Evolutionary conservation across 805 yeast genomes (phyloP).

Genomic region (Saturnispora hagleri): DNA sequence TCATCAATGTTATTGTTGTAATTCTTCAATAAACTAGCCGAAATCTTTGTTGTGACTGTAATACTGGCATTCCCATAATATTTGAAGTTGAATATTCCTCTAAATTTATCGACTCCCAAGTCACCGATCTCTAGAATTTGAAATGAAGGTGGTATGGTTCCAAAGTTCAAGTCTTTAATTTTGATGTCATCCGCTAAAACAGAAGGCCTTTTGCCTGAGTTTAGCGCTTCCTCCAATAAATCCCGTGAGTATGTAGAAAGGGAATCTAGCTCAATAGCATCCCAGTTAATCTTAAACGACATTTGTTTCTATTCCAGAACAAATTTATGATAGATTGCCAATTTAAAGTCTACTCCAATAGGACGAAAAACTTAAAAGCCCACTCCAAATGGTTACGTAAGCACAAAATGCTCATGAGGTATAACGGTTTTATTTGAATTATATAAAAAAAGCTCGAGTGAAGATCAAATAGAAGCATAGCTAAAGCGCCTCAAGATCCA

Average conservation of each 20-base stretch:
- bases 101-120: conserved; percentile 60
- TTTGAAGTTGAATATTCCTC: conserved; percentile 73
- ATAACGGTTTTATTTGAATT: not conserved
- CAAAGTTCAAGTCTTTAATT: conserved; percentile 64
- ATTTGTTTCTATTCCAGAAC: conserved; percentile 24
- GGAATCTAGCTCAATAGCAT: conserved; percentile 56
- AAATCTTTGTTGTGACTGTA: conserved; percentile 68
- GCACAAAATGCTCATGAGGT: not conserved
- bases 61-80: conserved; percentile 70
- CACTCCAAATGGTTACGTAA: not conserved
- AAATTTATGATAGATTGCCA: not conserved
- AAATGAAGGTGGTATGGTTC: conserved; percentile 62
- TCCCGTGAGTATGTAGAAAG: conserved; percentile 54
- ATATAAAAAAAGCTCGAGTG: not conserved
- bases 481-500: not conserved
- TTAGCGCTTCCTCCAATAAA: conserved; percentile 60
- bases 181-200: conserved; percentile 60
- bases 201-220: conserved; percentile 62
- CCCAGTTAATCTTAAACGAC: conserved; percentile 80
- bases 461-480: not conserved
- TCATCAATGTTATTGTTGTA: conserved; percentile 32
- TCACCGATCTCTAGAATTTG: conserved; percentile 82
- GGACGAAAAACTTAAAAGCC: not conserved
- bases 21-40: conserved; percentile 75
- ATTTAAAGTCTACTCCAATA: not conserved